These are phyloP conservation scores for Pelargonium citronellum DNA, from an alignment of 441 rosid genomes.

Conservation along the genomic window DNA sequence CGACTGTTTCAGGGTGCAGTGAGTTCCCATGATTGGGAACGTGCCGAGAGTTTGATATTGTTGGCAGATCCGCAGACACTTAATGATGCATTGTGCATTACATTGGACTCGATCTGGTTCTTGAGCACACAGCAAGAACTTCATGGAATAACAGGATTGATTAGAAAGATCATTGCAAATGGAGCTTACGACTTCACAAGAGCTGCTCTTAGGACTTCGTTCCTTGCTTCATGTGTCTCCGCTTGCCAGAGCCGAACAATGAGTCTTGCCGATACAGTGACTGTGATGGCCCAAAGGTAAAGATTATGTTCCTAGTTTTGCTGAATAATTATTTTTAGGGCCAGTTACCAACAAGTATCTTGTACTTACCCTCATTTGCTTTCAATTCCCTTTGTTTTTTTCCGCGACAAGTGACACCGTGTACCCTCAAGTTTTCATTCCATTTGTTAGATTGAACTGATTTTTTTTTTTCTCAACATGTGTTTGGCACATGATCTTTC, in stretches of 20 bases:
- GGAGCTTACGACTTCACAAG: slow-evolving; percentile 95
- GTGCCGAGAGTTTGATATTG: slow-evolving; percentile 55
- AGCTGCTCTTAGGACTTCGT: slow-evolving; percentile 90
- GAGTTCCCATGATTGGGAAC: slow-evolving; percentile 83
- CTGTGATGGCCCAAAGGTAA: slow-evolving; percentile 92
- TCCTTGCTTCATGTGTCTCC: slow-evolving; percentile 91
- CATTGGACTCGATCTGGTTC: slow-evolving; percentile 93
- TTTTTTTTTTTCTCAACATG: no score
- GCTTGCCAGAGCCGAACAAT: slow-evolving; percentile 85
- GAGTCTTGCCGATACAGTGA: slow-evolving; percentile 81
- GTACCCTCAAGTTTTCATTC: background rate
- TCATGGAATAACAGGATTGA: slow-evolving; percentile 58
- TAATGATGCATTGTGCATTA: slow-evolving; percentile 78
- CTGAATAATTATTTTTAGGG: background rate
- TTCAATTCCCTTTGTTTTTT: no score
- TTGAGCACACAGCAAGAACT: slow-evolving; percentile 62
- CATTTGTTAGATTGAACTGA: background rate
- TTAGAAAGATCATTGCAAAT: slow-evolving; percentile 56
- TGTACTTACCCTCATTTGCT: no score
- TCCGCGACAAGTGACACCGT: no score
- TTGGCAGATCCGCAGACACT: slow-evolving; percentile 72
- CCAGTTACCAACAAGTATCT: no score
- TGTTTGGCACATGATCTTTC: no score
- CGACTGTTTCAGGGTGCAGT: slow-evolving; percentile 70
- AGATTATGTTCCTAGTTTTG: background rate